Evolutionary conservation across 1,284 basidiomycete genomes (phyloP).

Genomic region (Veloporphyrellus conicus): DNA sequence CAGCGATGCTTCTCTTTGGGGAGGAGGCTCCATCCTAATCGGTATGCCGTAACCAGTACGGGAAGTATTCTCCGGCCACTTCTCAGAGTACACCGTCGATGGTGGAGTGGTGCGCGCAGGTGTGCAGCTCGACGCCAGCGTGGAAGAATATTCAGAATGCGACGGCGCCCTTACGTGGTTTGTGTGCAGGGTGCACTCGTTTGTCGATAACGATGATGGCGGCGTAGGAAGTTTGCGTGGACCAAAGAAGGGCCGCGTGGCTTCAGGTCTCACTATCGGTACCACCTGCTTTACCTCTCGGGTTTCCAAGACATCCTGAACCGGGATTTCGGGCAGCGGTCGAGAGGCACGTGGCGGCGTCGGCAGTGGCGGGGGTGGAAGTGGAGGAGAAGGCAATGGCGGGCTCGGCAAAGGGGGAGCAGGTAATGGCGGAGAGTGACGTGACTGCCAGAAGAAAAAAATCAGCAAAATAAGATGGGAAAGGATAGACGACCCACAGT

Average conservation of each 20-base stretch:
- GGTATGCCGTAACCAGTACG: constrained; percentile 25
- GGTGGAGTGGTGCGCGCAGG: constrained; percentile 35
- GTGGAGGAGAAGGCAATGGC: constrained; percentile 25
- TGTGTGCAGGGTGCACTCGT: constrained; percentile 19
- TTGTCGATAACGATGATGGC: constrained; percentile 25
- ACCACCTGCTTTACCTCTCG: constrained; percentile 21
- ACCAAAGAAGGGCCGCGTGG: constrained; percentile 18
- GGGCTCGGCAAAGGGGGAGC: constrained; percentile 18
- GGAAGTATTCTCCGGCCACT: constrained; percentile 24
- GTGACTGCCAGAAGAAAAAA: constrained; percentile 18
- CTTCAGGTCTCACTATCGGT: constrained; percentile 22
- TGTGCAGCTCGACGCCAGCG: constrained; percentile 27
- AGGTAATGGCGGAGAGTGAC: constrained; percentile 31
- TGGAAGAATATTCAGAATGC: constrained; percentile 28
- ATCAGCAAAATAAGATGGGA: constrained; percentile 4
- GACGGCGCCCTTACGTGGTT: constrained; percentile 23
- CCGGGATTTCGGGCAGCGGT: constrained; percentile 32
- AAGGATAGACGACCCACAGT: constrained; percentile 14
- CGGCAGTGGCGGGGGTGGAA: constrained; percentile 27
- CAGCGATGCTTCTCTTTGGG: constrained; percentile 23
- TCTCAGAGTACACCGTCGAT: constrained; percentile 31
- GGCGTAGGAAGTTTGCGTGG: constrained; percentile 35
- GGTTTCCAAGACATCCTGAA: constrained; percentile 18
- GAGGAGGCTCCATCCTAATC: constrained; percentile 27
- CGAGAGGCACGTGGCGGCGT: constrained; percentile 30